Conservation (phyloP, 2,329 filamentous ascomycete species). For the Capronia coronata region DNA sequence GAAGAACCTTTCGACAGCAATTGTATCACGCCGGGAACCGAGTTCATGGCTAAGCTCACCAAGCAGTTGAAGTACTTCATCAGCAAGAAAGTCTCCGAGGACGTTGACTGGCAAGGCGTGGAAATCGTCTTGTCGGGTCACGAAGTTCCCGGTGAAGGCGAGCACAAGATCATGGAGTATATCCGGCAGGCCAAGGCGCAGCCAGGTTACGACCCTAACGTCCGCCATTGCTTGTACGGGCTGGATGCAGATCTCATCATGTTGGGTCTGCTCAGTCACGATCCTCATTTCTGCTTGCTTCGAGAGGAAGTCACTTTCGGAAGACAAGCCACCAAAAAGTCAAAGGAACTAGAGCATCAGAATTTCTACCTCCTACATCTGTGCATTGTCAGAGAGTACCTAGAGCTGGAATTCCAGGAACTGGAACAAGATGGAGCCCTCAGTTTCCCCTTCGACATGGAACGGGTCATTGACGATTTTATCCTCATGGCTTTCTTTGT, state of each 20-base stretch:
- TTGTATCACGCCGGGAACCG: constrained; percentile 92
- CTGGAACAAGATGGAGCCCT: constrained; percentile 67
- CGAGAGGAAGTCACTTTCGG: constrained; percentile 98
- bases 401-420: constrained; percentile 95
- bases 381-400: constrained; percentile 93
- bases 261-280: constrained; percentile 92
- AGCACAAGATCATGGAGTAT: constrained; percentile 99
- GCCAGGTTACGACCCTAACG: constrained; percentile 82
- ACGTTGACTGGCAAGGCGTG: constrained; percentile 94
- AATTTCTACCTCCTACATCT: constrained; percentile 98
- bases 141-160: constrained; percentile 94
- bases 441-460: constrained; percentile 80
- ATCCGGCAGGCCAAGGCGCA: constrained; percentile 96
- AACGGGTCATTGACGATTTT: constrained; percentile 96
- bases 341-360: constrained; percentile 94
- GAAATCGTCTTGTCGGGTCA: constrained; percentile 95
- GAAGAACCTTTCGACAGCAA: constrained; percentile 98
- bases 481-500: constrained; percentile 99
- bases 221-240: constrained; percentile 94
- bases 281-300: constrained; percentile 94
- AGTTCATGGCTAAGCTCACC: constrained; percentile 95
- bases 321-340: constrained; percentile 75
- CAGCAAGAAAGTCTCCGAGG: constrained; percentile 96
- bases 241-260: constrained; percentile 98
- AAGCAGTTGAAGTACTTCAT: constrained; percentile 95